Base-by-base conservation (phyloP, 345 rosid genomes). In the Camelina neglecta region DNA sequence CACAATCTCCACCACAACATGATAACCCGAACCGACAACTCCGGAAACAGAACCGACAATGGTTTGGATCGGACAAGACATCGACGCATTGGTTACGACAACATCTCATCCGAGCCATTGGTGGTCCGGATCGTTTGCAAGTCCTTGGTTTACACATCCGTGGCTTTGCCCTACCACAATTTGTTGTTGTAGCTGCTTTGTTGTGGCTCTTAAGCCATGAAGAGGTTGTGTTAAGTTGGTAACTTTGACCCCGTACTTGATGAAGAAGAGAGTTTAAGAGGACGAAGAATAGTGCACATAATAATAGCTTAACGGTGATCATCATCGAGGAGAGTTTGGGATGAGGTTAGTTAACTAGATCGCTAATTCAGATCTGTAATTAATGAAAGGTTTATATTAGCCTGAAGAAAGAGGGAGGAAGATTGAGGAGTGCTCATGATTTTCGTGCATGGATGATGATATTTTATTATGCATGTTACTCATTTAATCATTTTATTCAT, bases 41-140 rank as follows among this genome's bases (percentile, higher is more conserved):
- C 50, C 41, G 15, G 63, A 66, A 60, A 73, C 81, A 78, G 42
- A 78, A 72, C 7, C 77, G 41, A 41, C 81, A 78, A 53, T 78
- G 78, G 38, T 78, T 78, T 53, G 77, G 74, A 60, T 78, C 78
- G 0, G 81, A 60, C 57, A 67, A 67, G 65, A 72, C 65, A 67
- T 78, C 74, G 36, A 78, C 70, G 11, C 81, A 78, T 60, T 73
- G 81, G 36, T 61, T 61, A 42, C 74, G 69, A 67, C 81, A 78
- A 60, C 81, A 78, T 73, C 60, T 72, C 74, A 72, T 73, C 55
- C 77, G n/a, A 24, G 78, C 38, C 74, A 15, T 47, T 66, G 74
- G 74, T 73, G 70, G 69, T 60, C 74, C 81, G 24, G 69, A 44
- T 26, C 69, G 53, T 60, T 18, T 72, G 53, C 81, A 78, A 7